Base-by-base conservation (phyloP, 192 early-diverging fungal genomes). In the Backusella liffmaniae region DNA sequence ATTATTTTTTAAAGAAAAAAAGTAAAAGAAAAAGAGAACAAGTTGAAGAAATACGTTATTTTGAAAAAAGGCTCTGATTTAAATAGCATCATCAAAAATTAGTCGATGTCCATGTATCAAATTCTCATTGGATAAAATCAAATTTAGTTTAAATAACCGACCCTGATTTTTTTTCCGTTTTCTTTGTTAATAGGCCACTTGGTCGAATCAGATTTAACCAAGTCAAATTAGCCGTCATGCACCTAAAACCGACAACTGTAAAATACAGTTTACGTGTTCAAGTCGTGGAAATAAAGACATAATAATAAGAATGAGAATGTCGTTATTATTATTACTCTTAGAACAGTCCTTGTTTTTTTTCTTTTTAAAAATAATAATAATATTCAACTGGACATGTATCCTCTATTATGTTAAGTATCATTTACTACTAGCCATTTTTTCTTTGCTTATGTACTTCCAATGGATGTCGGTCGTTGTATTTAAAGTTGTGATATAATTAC, bases 41-140 rank as follows among this genome's bases (percentile, higher is more conserved):
- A 73, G 46, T 32, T 49, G 56, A 72, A 59, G 30, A 39, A 59
- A 16, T 74, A 49, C 35, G 29, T 68, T 67, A n/a, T 36, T 34
- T 34, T 39, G 18, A 30, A 44, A 44, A 53, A 32, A 8, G 3
- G 6, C 6, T 30, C 68, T 36, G 51, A 56, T 76, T 68, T 76
- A 41, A 37, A 26, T 35, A 53, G 18, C 21, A 32, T 59, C 18
- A 67, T 36, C 35, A 37, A 36, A 67, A 67, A 26, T 62, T 35
- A 36, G 15, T 39, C 7, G 59, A 42, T 41, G 29, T 74, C 73
- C 65, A 74, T 74, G 73, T 74, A 74, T 59, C 73, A 74, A 37
- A 39, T 35, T 74, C 10, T 74, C 5, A 74, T 74, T 74, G 73
- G 73, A 23, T 30, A 32, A 70, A 68, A 68, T 36, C 35, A 39